Conservation (phyloP, 345 rosid species). For the Citrus sp. region DNA sequence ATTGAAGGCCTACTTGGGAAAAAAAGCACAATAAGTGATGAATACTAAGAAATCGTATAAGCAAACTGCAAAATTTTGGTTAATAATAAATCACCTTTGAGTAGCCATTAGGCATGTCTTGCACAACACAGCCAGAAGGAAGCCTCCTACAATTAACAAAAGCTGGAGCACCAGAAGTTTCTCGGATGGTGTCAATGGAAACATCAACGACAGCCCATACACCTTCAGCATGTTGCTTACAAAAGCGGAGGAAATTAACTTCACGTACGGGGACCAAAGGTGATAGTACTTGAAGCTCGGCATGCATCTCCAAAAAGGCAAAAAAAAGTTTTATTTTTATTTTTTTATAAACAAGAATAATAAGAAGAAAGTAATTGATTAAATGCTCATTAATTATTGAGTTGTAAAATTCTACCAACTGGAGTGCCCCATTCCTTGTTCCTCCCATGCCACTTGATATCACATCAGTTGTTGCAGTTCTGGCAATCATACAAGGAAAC, state of each 20-base stretch:
- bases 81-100: slow-evolving; percentile 56
- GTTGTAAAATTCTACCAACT: slow-evolving; percentile 47
- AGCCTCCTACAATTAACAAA: slow-evolving; percentile 70
- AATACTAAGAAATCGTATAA: not conserved
- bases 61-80: not conserved
- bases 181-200: slow-evolving; percentile 62
- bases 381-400: not conserved
- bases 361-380: not conserved
- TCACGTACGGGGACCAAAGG: slow-evolving; percentile 95
- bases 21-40: slow-evolving; percentile 19
- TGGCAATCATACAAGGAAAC: slow-evolving; percentile 89
- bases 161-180: slow-evolving; percentile 46
- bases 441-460: slow-evolving; percentile 87
- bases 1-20: slow-evolving; percentile 20
- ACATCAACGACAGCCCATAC: slow-evolving; percentile 98
- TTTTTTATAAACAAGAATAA: no score
- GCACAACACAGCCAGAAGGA: slow-evolving; percentile 96
- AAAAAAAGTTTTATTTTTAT: not conserved
- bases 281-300: slow-evolving; percentile 84
- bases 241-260: slow-evolving; percentile 77
- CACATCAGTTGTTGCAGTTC: slow-evolving; percentile 71
- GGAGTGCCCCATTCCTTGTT: slow-evolving; percentile 89
- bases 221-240: slow-evolving; percentile 93
- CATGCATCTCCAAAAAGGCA: slow-evolving; percentile 56
- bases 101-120: slow-evolving; percentile 96